Evolutionary conservation across 306 rosid species (phyloP), one percentile per base, ranked within the genome.

Genomic region (Quercus wislizeni): DNA sequence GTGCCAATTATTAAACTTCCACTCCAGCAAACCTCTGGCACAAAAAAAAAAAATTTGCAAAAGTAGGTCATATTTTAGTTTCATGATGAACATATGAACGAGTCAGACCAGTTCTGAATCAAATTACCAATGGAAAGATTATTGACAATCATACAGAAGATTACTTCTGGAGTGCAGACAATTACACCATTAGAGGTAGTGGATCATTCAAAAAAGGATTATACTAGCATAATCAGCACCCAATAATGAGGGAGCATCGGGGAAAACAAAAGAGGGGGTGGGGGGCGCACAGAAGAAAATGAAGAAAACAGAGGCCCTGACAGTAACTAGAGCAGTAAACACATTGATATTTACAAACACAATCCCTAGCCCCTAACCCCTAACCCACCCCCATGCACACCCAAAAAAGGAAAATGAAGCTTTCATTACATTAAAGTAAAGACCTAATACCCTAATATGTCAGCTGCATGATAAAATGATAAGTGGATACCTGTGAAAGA

Each of bases 401-500:
- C 59, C 20, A 43, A 64, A 64, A 76, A n/a, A 81, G 63, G 64
- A 51, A 58, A 80, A 76, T 17, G 20, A 49, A 23, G 56, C 68
- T 78, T 52, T 43, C 70, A 67, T 31, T 41, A 76, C 51, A 27
- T 51, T 61, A 78, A 55, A 75, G 75, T 43, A 77, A 72, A 67
- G 52, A 78, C 71, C 12, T 41, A 41, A 2, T 41, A 41, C 21
- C 15, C 17, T 49, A 49, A 49, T 3, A 49, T 49, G 54, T 10
- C 54, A 55, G 31, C 57, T 31, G 3, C 74, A 75, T 71, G 74
- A 69, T 80, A 67, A 71, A 81, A 74, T 73, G 49, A 73, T 73
- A 71, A 69, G 28, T 27, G 41, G n/a, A 56, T 91, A 96, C 99
- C 99, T 96, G 91, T 96, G 98, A 84, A 90, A 96, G 82, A 93